These are phyloP conservation scores for Triadica sebifera DNA, from an alignment of 345 rosid species.

Conservation along the genomic window DNA sequence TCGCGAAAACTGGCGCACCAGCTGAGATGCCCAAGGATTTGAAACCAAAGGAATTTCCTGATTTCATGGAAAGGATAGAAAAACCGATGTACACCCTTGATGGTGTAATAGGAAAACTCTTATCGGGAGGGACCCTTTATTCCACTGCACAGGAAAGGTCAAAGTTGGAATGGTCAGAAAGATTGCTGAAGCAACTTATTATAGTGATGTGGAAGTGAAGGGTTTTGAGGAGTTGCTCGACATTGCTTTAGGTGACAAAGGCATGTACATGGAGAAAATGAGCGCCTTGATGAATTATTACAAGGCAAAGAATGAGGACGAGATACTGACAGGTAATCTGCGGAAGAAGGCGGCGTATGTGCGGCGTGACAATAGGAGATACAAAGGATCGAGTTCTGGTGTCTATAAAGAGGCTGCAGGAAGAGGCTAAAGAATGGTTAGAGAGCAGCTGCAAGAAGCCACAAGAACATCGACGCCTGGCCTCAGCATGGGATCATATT, in stretches of 20 bases:
- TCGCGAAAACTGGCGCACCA: constrained; percentile 90
- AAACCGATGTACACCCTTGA: constrained; percentile 56
- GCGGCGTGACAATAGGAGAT: constrained; percentile 71
- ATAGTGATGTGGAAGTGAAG: constrained; percentile 59
- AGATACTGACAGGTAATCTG: constrained; percentile 82
- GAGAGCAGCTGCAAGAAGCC: constrained; percentile 48
- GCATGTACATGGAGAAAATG: constrained; percentile 61
- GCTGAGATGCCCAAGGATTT: constrained; percentile 81
- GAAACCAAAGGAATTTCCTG: constrained; percentile 83
- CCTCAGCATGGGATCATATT: constrained; percentile 91
- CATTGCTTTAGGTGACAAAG: constrained; percentile 49
- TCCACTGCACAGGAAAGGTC: constrained; percentile 27
- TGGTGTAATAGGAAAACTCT: constrained; percentile 70
- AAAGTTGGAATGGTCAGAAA: constrained; percentile 38
- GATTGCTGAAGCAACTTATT: constrained; percentile 46
- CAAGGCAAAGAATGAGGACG: constrained; percentile 64
- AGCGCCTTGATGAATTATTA: constrained; percentile 62
- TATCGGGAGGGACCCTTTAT: constrained; percentile 57
- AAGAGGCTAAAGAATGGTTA: constrained; percentile 70
- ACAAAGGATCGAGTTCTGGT: constrained; percentile 68
- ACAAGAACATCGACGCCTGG: constrained; percentile 40
- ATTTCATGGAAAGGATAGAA: constrained; percentile 77
- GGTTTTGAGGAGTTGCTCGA: constrained; percentile 55
- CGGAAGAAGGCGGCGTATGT: constrained; percentile 52
- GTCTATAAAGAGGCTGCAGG: constrained; percentile 52